Conservation (phyloP, 495 filamentous ascomycete species). For the Neurospora tetraspora region DNA sequence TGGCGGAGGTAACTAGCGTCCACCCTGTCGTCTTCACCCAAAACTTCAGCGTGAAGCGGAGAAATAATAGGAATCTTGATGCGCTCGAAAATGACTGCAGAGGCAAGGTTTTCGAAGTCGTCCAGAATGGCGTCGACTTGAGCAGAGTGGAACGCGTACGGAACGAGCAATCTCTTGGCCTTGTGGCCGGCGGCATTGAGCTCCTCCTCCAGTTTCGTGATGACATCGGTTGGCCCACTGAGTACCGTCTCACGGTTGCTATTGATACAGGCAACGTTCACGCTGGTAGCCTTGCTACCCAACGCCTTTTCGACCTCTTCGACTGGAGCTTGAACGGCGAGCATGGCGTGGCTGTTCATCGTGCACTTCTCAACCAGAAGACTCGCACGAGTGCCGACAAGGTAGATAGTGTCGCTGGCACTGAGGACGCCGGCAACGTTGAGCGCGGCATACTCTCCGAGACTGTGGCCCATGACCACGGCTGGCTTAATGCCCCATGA, state of each 20-base stretch:
- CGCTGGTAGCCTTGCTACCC: conserved; percentile 15
- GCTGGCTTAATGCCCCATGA: conserved; percentile 69
- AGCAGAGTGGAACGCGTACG: conserved; percentile 73
- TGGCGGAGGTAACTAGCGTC: conserved; percentile 51
- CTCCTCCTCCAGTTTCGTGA: conserved; percentile 47
- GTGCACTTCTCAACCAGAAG: conserved; percentile 66
- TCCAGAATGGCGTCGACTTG: conserved; percentile 72
- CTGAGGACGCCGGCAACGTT: conserved; percentile 72
- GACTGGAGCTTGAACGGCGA: conserved; percentile 43
- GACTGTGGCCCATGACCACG: conserved; percentile 76
- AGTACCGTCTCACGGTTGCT: conserved; percentile 51
- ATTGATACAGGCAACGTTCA: conserved; percentile 53
- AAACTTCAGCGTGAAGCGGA: conserved; percentile 48
- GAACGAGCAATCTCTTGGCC: conserved; percentile 58
- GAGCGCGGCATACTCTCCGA: conserved; percentile 81
- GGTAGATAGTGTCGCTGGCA: conserved; percentile 66
- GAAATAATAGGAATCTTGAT: conserved; percentile 65
- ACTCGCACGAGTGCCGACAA: conserved; percentile 68
- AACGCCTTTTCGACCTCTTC: conserved; percentile 31
- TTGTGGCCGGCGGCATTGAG: conserved; percentile 52
- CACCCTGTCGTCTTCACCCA: conserved; percentile 48
- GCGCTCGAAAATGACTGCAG: conserved; percentile 46
- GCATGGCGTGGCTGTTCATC: conserved; percentile 59
- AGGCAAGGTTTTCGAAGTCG: conserved; percentile 50
- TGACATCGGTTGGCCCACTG: conserved; percentile 40